Conservation (phyloP, 2,329 filamentous ascomycete genomes). For the Whalleya microplaca region DNA sequence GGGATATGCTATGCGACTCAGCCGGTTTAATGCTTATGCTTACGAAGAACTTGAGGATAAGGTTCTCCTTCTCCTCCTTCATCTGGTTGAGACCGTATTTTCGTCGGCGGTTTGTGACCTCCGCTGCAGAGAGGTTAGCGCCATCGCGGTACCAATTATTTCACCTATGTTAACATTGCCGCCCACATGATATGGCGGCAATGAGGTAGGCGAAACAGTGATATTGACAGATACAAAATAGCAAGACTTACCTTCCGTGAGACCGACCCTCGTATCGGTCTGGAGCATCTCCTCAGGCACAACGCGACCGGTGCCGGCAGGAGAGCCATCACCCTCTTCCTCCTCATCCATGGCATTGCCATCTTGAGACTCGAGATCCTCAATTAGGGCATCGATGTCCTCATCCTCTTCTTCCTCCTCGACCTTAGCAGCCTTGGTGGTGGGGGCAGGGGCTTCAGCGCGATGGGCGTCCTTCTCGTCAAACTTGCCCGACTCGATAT, state of each 20-base stretch:
- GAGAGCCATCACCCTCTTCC: conserved; percentile 58
- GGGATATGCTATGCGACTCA: conserved; percentile 28
- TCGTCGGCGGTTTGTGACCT: conserved; percentile 50
- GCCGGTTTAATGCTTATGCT: conserved; percentile 18
- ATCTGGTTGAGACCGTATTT: conserved; percentile 85
- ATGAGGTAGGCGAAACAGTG: neutral
- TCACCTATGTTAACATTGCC: neutral
- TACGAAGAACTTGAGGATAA: conserved; percentile 76
- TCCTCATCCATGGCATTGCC: conserved; percentile 68
- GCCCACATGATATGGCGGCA: neutral
- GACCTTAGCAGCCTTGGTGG: conserved; percentile 45
- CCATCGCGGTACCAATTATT: too few species aligned
- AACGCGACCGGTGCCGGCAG: conserved; percentile 58
- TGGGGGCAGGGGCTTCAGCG: conserved; percentile 39
- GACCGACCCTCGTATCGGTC: conserved; percentile 73
- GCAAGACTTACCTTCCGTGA: conserved; percentile 72
- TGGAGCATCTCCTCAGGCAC: conserved; percentile 73
- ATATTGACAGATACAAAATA: conserved; percentile 31
- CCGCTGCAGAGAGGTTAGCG: conserved; percentile 29
- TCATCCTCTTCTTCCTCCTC: conserved; percentile 73
- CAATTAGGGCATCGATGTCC: conserved; percentile 84
- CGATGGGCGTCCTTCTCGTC: conserved; percentile 60
- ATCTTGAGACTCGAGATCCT: conserved; percentile 83
- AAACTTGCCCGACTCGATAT: conserved; percentile 67
- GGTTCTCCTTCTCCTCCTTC: conserved; percentile 88